Percentiles rank a stretch among this genome's conserved stretches.
Evolutionary conservation across 1,284 basidiomycete species (phyloP).

Genomic region (Cutaneotrichosporon spelunceum): DNA sequence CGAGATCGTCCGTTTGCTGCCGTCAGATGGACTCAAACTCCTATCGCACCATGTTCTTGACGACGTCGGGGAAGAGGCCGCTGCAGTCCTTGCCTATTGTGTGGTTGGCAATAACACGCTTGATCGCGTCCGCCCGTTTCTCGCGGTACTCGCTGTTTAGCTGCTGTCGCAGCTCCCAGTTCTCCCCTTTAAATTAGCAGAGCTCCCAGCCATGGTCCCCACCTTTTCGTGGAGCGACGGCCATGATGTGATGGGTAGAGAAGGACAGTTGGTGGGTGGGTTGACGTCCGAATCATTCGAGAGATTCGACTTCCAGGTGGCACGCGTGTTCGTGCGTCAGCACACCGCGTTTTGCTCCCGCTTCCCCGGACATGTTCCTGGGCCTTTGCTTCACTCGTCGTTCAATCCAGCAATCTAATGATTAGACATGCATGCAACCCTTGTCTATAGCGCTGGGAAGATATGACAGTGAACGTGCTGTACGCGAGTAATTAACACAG

Average conservation of each 20-base stretch:
- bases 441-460: neutral
- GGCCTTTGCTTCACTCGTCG: neutral
- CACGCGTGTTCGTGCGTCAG: neutral
- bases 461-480: neutral
- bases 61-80: slow-evolving; percentile 93
- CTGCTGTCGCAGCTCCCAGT: slow-evolving; percentile 89
- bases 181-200: slow-evolving; percentile 61
- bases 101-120: slow-evolving; percentile 92
- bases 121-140: slow-evolving; percentile 96
- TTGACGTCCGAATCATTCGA: neutral
- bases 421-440: slow-evolving; percentile 6
- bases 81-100: slow-evolving; percentile 95
- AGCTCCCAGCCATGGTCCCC: neutral
- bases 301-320: neutral
- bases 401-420: neutral
- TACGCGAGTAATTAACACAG: neutral
- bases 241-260: slow-evolving; percentile 20
- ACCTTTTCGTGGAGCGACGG: slow-evolving; percentile 38
- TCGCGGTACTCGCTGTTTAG: slow-evolving; percentile 95
- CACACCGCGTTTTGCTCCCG: slow-evolving; percentile 7
- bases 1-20: slow-evolving; percentile 55
- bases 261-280: neutral
- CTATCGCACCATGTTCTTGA: slow-evolving; percentile 81
- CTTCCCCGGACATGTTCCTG: neutral
- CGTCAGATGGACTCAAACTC: slow-evolving; percentile 7